phyloP scores from a whole-genome alignment of 768 basidiomycete genomes.

The Tricholoma saponaceum region DNA sequence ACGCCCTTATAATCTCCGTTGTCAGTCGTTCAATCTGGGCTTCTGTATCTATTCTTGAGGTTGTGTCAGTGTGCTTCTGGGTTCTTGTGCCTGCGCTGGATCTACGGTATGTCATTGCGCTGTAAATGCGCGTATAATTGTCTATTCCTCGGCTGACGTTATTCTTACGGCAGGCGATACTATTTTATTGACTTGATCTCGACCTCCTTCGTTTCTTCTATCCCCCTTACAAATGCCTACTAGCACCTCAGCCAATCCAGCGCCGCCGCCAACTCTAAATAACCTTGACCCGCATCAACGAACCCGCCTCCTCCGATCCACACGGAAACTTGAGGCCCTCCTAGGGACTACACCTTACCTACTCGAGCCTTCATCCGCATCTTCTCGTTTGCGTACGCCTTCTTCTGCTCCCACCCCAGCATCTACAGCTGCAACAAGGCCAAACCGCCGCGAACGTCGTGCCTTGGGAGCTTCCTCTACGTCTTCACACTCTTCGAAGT shows the following conservation, averaged over 20 bases:
- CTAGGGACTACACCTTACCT: slow-evolving; percentile 42
- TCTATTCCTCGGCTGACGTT: background rate
- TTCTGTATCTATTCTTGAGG: background rate
- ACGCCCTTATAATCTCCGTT: background rate
- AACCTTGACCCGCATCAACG: slow-evolving; percentile 42
- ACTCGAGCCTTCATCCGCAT: slow-evolving; percentile 18
- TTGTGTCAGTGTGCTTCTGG: background rate
- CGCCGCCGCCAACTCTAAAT: slow-evolving; percentile 47
- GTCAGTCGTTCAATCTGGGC: background rate
- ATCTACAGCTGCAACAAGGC: slow-evolving; percentile 1
- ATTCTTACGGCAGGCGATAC: background rate
- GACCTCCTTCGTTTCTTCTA: background rate
- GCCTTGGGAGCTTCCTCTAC: slow-evolving; percentile 17
- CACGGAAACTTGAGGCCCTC: slow-evolving; percentile 52
- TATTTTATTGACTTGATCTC: background rate
- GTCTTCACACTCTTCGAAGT: slow-evolving; percentile 12
- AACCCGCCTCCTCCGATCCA: slow-evolving; percentile 50
- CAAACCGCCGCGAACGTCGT: slow-evolving; percentile 16
- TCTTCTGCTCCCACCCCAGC: background rate
- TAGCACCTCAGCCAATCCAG: background rate
- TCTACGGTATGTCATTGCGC: background rate
- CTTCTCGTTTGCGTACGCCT: background rate
- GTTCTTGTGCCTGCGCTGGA: background rate
- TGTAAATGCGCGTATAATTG: background rate
- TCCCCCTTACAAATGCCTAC: too few relatives aligned